These are phyloP conservation scores for Cardamine resedifolia DNA, from an alignment of 345 rosid genomes.

Conservation along the genomic window DNA sequence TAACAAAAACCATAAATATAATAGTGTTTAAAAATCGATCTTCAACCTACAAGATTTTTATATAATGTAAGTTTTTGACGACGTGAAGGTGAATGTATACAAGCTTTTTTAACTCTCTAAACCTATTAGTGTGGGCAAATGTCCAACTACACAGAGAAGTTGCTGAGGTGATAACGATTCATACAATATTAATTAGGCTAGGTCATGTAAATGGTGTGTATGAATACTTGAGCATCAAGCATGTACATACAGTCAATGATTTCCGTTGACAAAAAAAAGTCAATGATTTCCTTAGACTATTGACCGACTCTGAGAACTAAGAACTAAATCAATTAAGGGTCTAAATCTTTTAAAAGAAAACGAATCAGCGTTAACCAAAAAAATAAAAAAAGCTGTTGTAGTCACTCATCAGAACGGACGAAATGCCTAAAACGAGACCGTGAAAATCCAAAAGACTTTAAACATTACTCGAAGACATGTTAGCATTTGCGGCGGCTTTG, in stretches of 20 bases:
- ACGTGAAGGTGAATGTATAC: not conserved
- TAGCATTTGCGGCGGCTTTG: constrained; percentile 15
- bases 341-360: not conserved
- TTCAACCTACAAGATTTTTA: not conserved
- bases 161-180: not conserved
- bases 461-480: constrained; percentile 6
- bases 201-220: not conserved
- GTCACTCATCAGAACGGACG: not conserved
- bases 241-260: not conserved
- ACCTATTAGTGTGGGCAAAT: not conserved
- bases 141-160: not conserved
- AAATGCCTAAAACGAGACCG: not conserved
- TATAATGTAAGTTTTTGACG: not conserved
- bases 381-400: not conserved
- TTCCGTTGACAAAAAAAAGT: constrained; percentile 2
- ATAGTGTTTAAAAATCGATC: no score
- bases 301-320: not conserved
- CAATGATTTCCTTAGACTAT: constrained; percentile 2
- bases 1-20: not conserved
- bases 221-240: not conserved
- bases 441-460: not conserved
- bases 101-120: not conserved
- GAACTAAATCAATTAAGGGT: not conserved
- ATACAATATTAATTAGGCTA: not conserved
- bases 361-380: not conserved